Evolutionary conservation across 2,329 filamentous ascomycete genomes (phyloP).

Genomic region (Aspergillus cejpii): DNA sequence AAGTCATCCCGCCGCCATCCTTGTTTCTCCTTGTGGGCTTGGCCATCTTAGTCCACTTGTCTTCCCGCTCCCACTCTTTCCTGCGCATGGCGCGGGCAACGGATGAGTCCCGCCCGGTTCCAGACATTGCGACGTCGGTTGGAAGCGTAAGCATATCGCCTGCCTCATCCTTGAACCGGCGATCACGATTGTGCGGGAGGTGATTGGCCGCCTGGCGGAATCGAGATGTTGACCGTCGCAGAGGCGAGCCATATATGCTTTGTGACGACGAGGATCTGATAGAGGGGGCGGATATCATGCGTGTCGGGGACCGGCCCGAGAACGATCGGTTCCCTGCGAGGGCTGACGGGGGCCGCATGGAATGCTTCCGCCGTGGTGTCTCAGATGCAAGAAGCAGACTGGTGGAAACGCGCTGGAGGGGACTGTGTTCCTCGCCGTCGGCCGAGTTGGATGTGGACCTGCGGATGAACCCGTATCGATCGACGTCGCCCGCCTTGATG

Average conservation of each 20-base stretch:
- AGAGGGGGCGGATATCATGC: slow-evolving; percentile 41
- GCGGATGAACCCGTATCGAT: slow-evolving; percentile 59
- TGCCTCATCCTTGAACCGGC: slow-evolving; percentile 53
- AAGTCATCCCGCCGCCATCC: slow-evolving; percentile 56
- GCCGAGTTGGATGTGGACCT: slow-evolving; percentile 22
- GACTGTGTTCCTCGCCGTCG: slow-evolving; percentile 32
- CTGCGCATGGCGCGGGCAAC: slow-evolving; percentile 47
- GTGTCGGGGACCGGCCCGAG: slow-evolving; percentile 35
- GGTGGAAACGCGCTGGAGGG: slow-evolving; percentile 55
- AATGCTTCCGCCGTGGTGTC: slow-evolving; percentile 49
- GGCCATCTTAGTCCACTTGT: slow-evolving; percentile 65
- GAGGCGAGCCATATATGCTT: slow-evolving; percentile 40
- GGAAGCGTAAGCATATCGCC: slow-evolving; percentile 60
- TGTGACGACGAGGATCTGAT: slow-evolving; percentile 43
- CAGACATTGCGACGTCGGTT: slow-evolving; percentile 44
- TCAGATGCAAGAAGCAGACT: slow-evolving; percentile 52
- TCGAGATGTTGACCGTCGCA: slow-evolving; percentile 37
- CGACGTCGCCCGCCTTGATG: slow-evolving; percentile 53
- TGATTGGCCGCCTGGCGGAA: slow-evolving; percentile 50
- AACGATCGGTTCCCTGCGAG: slow-evolving; percentile 42
- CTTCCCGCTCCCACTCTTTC: slow-evolving; percentile 56
- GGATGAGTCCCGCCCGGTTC: slow-evolving; percentile 44
- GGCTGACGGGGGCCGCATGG: slow-evolving; percentile 46
- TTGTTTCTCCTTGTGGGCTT: slow-evolving; percentile 41
- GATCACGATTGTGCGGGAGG: slow-evolving; percentile 49